Evolutionary conservation across 768 basidiomycete genomes (phyloP).

Genomic region (Pleurotus citrinopileatus): DNA sequence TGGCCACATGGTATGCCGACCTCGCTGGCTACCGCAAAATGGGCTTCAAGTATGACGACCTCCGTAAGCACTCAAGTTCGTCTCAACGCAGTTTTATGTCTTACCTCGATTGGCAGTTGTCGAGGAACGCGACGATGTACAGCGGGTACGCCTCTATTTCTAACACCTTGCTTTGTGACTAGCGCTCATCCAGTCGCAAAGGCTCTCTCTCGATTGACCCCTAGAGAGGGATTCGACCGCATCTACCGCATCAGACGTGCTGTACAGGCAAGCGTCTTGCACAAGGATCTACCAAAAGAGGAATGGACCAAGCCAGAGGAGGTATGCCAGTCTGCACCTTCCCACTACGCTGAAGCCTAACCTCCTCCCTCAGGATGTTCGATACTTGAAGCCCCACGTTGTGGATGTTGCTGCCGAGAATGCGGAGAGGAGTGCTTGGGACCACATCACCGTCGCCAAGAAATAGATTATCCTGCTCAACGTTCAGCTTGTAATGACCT

Average conservation of each 20-base stretch:
- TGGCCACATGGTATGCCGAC: constrained; percentile 82
- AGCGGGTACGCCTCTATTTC: constrained; percentile 65
- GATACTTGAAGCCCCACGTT: constrained; percentile 85
- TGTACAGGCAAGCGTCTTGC: constrained; percentile 74
- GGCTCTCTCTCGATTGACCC: constrained; percentile 83
- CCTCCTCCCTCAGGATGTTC: constrained; percentile 62
- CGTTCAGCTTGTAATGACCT: not conserved
- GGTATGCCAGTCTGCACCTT: constrained; percentile 39
- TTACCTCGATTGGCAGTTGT: constrained; percentile 43
- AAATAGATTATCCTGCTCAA: constrained; percentile 40
- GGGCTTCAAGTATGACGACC: constrained; percentile 93
- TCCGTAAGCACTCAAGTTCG: constrained; percentile 58
- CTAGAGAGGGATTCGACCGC: constrained; percentile 84
- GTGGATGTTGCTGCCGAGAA: constrained; percentile 71
- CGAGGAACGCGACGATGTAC: constrained; percentile 75
- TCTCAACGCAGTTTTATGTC: constrained; percentile 10
- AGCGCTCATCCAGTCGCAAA: constrained; percentile 25
- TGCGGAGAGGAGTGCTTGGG: constrained; percentile 77
- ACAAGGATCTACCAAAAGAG: constrained; percentile 76
- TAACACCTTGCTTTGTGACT: not conserved
- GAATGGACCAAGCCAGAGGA: constrained; percentile 76
- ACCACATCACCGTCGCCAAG: constrained; percentile 68
- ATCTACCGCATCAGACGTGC: constrained; percentile 86
- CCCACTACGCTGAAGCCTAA: constrained; percentile 10
- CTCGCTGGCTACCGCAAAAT: constrained; percentile 80